A percentile compares a stretch with the other conserved stretches of the same genome.
phyloP scores from a whole-genome alignment of 768 basidiomycete genomes.

The Lyophyllum semitale region DNA sequence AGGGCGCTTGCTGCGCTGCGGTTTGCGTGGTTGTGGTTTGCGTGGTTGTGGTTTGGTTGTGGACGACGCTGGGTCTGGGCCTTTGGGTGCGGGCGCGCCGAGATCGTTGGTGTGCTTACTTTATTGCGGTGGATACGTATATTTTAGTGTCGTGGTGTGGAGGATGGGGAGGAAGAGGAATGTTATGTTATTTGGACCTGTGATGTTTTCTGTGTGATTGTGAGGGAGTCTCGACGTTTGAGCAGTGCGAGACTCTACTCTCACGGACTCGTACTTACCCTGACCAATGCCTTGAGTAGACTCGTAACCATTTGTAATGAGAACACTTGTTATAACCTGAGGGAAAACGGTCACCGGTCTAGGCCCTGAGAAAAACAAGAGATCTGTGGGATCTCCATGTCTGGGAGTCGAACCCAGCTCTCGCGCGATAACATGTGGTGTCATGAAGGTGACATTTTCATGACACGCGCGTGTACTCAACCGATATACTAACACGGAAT shows the following conservation, averaged over 20 bases:
- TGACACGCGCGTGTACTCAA: not conserved
- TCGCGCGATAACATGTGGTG: not conserved
- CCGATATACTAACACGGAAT: not conserved
- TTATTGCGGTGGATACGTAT: not conserved
- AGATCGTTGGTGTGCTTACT: not conserved
- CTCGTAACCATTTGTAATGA: too few relatives aligned
- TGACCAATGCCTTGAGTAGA: too few relatives aligned
- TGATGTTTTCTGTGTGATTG: not conserved
- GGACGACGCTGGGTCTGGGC: not conserved
- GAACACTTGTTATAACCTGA: too few relatives aligned
- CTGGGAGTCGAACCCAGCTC: slow-evolving; percentile 2
- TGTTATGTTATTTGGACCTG: not conserved
- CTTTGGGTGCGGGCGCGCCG: not conserved
- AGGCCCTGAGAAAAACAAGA: too few relatives aligned
- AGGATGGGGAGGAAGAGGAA: not conserved
- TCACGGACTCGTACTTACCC: not conserved
- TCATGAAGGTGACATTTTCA: not conserved
- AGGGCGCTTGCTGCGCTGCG: slow-evolving; percentile 11
- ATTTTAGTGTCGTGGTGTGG: not conserved
- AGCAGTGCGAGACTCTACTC: not conserved
- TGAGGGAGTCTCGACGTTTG: not conserved
- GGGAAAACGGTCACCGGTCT: too few relatives aligned
- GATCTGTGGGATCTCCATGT: not conserved
- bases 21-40: not conserved
- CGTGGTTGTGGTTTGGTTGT: not conserved